These are phyloP conservation scores for Terfezia boudieri DNA, from an alignment of 495 filamentous ascomycete genomes.

Conservation along the genomic window DNA sequence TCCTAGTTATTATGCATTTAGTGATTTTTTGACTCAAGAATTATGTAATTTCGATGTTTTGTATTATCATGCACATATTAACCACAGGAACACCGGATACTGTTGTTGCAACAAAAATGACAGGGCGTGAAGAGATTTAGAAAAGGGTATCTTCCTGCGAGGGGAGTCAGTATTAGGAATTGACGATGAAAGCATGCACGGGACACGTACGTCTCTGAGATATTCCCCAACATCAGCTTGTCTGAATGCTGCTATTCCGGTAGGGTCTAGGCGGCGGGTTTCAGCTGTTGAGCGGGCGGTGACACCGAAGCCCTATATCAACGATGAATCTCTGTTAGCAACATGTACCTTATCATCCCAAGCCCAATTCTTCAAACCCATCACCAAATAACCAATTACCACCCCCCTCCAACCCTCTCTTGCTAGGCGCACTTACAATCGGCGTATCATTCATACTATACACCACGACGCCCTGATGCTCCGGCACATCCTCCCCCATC, in stretches of 20 bases:
- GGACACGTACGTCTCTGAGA: constrained; percentile 39
- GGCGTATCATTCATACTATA: constrained; percentile 55
- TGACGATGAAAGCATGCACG: not conserved
- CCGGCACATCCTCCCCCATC: constrained; percentile 68
- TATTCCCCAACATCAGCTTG: constrained; percentile 87
- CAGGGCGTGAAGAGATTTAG: not conserved
- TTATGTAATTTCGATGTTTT: no score
- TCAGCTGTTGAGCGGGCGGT: constrained; percentile 67
- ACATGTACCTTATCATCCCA: not conserved
- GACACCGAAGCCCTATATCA: constrained; percentile 48
- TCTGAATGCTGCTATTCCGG: constrained; percentile 60
- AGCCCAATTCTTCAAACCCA: not conserved
- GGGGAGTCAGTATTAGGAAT: not conserved
- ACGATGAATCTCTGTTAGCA: not conserved
- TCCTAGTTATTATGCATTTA: no score
- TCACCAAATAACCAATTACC: not conserved
- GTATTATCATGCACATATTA: no score
- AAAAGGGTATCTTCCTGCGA: constrained; percentile 1
- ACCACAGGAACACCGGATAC: no score
- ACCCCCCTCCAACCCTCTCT: not conserved
- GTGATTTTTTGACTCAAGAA: no score
- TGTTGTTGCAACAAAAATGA: no score
- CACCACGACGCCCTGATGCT: constrained; percentile 56
- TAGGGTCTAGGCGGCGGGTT: constrained; percentile 61
- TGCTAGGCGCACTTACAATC: constrained; percentile 27